Evolutionary conservation across 1,284 basidiomycete species (phyloP), one percentile per base, ranked within the genome.

Genomic region (Puccinia triticina): DNA sequence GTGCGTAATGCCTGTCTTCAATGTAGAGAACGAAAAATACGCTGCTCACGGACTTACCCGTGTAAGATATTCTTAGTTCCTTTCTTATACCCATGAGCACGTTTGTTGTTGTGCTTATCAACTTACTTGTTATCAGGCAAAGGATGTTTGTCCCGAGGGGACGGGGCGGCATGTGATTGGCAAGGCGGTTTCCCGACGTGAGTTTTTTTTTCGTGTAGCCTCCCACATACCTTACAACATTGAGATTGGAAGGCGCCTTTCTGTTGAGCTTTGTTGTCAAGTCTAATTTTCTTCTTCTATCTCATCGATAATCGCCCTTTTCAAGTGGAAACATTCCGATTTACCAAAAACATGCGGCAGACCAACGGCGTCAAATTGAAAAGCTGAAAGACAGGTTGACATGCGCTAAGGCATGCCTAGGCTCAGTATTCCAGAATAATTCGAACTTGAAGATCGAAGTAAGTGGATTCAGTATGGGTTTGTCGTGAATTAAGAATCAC

Each of bases 41-140:
- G 80, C 43, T 82, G 80, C 61, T 82, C 80, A 61, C 57, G 80
- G 61, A 82, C 80, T 67, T 82, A 76, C 61, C 80, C 80, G 34
- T 82, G 80, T 82, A 69, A 75, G 80, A 72, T 43, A 55, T 48
- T 80, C 71, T 59, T 48, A 40, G 43, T 32, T 48, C 40, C n/a
- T 26, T 59, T 76, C 48, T 59, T n/a, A 66, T 72, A 43, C 14
- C 50, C 71, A 73, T 50, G 43, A 46, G 29, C 53, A 48, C 11
- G 59, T 66, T 23, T 66, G 0, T 73, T 73, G 26, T 73, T 46
- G 46, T 81, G 14, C 46, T 81, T 34, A 61, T 50, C 18, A 53
- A 46, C 48, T 50, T 23, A 34, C 46, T 74, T 48, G 5, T 59
- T 32, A 12, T 34, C 59, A 82, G 80, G 80, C 37, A 82, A 75